Evolutionary conservation across 2,329 filamentous ascomycete genomes (phyloP), one percentile per base, ranked within the genome.

Genomic region (Penicillium sp.): DNA sequence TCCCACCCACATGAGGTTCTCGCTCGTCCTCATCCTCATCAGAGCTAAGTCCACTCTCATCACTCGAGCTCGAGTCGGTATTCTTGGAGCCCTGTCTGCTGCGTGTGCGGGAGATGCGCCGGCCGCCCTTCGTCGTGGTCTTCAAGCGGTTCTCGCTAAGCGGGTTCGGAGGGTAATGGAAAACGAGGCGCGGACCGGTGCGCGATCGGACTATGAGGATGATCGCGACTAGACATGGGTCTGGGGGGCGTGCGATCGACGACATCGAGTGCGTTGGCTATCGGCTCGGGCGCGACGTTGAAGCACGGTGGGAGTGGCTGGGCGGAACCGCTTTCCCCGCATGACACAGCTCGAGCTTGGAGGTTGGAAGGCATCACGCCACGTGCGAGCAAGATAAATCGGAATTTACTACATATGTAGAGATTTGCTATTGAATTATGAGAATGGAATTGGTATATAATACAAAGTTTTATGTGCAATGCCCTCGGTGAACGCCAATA

Each of bases 181-280:
- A 96, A 70, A 95, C 90, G 70, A 95, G 90, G 66, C 88, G 87
- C 30, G 92, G 91, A 17, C 92, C 92, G 69, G 91, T 90, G 67
- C 90, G 88, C 37, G 90, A 91, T 67, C 90, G 86, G 70, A 91
- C 87, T 67, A 93, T 87, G 42, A 94, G 85, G 56, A 91, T 87
- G 60, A 94, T 87, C 45, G 89, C 91, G 56, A 93, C 76, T 53
- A 89, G 82, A 65, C 83, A 85, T 47, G 85, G 81, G 68, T 86
- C 83, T 56, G 83, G 82, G 44, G 82, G 80, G 8, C 81, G 78
- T 22, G 76, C 75, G 59, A 80, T 76, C 50, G 79, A 80, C 53
- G 80, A 80, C 81, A 83, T 83, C 53, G 59, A 59, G 58, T 50
- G 53, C 61, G 37, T 62, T 64, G 50, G 33, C 38, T n/a, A 45